Evolutionary conservation across 345 rosid species (phyloP), one percentile per base, ranked within the genome.

Genomic region (Cochlearia excelsa): DNA sequence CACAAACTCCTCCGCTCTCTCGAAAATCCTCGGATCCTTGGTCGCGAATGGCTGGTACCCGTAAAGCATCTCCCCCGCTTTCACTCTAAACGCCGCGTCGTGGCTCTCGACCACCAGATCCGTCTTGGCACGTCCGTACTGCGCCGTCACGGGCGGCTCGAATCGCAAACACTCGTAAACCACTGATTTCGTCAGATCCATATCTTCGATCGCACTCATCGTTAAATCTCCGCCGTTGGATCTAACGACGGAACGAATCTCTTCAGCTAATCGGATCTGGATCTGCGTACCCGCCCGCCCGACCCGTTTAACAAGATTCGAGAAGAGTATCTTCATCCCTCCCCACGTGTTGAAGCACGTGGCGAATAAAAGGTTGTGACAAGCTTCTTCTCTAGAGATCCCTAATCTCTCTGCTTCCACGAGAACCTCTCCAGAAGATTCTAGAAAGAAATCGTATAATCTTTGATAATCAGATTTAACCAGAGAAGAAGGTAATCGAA

Each of bases 1-100:
- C 8, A 88, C 80, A 66, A 86, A 92, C 77, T 92, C 87, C 44
- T 86, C 90, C 9, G 93, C 64, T 28, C 75, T 43, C 1, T 80
- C 81, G 58, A 92, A 92, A 0, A 92, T 83, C 63, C 68, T 85
- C 66, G 93, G 90, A 43, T 92, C 98, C 40, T 50, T 80, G 0
- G 98, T 88, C 31, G 95, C 98, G 4, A 86, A 82, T 1, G 98
- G 93, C 42, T 88, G 98, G 59, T 34, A 88, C n/a, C 97, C 96
- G 61, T 78, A 83, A 1, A 92, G 44, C 85, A 92, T 67, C 52
- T 88, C 93, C 16, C 98, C 98, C 33, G 80, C 76, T 45, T 86
- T 84, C 0, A 92, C 95, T 61, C 75, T 63, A 30, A 76, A 92
- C 31, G 85, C 79, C 0, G 90, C 88, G 67, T 86, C 89, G 69